Base-by-base conservation (phyloP, 176 grass and related monocot genomes). In the Paspalum vaginatum region DNA sequence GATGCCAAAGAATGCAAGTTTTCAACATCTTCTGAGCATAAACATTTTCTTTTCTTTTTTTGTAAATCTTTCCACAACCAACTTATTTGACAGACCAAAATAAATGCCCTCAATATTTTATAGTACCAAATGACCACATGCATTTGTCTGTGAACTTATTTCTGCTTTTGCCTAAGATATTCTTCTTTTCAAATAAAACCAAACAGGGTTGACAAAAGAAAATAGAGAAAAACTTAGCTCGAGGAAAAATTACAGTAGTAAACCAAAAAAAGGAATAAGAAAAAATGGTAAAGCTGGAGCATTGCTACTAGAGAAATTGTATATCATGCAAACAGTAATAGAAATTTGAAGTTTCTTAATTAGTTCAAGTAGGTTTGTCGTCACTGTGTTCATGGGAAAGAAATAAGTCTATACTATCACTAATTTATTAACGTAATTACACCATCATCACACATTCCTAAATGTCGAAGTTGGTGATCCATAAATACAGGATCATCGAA, bases 321-420 rank as follows among this genome's bases (percentile, higher is more conserved):
- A 61, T 52, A 83, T 67, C 22, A 65, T 45, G 60, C 22, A 83
- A 83, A 67, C 24, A 76, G 50, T 67, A 11, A 10, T 9, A 67
- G 18, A 17, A 67, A 67, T 67, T 44, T 67, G 64, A 43, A 44
- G 17, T 67, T 67, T 11, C 38, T 67, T 67, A 42, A 66, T 18
- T 39, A 43, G 39, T 21, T 11, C 8, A 37, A 20, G 16, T 20
- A 65, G 62, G 61, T 6, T 65, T 65, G 41, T 20, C 63, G 38
- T 41, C 17, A n/a, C 37, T 65, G 14, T 40, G 27, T 26, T 18
- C 17, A 65, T 41, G 38, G 64, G 7, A 18, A 65, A 24, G 11
- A 12, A 44, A 58, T 22, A 24, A 40, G 9, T 67, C 4, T 22
- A 67, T n/a, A 67, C 21, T 67, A 67, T 43, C 65, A 69, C 67